These are phyloP conservation scores for Citrus medica DNA, from an alignment of 345 rosid genomes.

Conservation along the genomic window DNA sequence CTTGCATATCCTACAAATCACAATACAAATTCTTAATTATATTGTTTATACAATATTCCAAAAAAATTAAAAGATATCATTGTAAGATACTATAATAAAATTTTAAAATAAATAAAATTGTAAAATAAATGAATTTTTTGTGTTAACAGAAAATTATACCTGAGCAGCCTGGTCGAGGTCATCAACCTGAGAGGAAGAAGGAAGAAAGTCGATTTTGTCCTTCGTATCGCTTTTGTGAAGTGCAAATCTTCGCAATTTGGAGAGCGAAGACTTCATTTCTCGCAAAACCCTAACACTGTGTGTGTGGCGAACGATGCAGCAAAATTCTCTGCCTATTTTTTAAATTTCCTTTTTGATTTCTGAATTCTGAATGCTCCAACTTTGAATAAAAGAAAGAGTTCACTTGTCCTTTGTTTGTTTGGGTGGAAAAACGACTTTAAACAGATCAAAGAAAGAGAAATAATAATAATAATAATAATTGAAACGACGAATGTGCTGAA, in stretches of 20 bases:
- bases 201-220: slow-evolving; percentile 53
- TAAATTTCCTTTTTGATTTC: neutral
- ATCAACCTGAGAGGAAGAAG: slow-evolving; percentile 55
- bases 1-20: slow-evolving; percentile 74
- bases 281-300: slow-evolving; percentile 37
- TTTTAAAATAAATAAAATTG: neutral
- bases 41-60: neutral
- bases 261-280: slow-evolving; percentile 74
- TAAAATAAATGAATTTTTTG: neutral
- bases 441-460: slow-evolving; percentile 1
- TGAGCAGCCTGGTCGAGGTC: slow-evolving; percentile 83
- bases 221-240: slow-evolving; percentile 64
- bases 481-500: neutral
- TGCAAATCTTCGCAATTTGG: slow-evolving; percentile 64
- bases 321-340: neutral
- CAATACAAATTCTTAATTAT: neutral
- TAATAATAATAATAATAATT: neutral
- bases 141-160: slow-evolving; percentile 33
- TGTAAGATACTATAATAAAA: neutral
- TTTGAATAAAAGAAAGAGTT: slow-evolving; percentile 3
- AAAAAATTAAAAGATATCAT: neutral
- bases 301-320: neutral
- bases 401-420: neutral
- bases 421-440: neutral
- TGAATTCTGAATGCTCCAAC: neutral